Conservation (phyloP, 257 asterid species). For the Asclepias syriaca region DNA sequence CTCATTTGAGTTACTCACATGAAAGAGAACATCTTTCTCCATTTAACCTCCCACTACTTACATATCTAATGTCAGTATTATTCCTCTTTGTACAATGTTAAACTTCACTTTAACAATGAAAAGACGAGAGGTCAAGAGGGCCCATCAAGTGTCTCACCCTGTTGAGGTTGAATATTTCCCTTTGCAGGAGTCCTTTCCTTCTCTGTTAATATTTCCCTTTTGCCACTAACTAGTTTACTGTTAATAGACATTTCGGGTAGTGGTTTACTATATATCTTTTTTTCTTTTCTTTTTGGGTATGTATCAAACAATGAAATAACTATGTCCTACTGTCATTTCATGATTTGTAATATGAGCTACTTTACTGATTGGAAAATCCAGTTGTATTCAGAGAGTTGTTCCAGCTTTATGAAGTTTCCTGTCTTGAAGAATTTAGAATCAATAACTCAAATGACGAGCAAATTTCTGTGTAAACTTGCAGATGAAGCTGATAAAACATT, state of each 20-base stretch:
- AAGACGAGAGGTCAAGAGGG: background rate
- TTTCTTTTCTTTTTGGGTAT: no score
- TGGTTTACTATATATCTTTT: background rate
- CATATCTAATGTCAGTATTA: no score
- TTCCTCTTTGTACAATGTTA: no score
- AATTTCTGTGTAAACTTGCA: background rate
- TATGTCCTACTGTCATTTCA: background rate
- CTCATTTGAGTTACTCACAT: background rate
- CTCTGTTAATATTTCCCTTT: background rate
- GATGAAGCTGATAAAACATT: slow-evolving; percentile 9
- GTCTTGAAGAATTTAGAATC: background rate
- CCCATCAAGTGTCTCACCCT: background rate
- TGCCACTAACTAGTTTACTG: background rate
- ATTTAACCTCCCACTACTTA: background rate
- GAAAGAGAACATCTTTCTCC: background rate
- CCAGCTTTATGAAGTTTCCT: slow-evolving; percentile 23
- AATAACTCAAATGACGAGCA: background rate
- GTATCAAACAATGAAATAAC: background rate
- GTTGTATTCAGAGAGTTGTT: slow-evolving; percentile 24
- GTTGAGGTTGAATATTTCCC: background rate
- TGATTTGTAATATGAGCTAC: background rate
- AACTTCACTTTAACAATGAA: background rate
- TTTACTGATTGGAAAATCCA: background rate
- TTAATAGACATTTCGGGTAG: background rate
- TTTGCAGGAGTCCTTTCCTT: background rate